Percentiles rank a stretch among this genome's conserved stretches.
Conservation (phyloP, 257 asterid species). For the Jasminum sambac region DNA sequence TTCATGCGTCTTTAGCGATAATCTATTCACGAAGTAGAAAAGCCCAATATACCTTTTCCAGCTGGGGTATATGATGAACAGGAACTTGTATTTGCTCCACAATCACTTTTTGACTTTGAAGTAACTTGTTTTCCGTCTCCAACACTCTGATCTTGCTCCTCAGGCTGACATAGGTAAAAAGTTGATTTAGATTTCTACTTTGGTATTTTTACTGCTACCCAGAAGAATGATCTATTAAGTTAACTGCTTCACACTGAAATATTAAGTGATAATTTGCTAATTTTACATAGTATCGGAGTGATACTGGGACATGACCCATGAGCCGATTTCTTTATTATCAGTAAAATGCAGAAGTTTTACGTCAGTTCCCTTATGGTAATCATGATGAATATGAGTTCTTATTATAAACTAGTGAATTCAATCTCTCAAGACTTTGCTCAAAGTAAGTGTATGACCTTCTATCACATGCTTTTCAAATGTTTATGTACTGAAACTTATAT, state of each 20-base stretch:
- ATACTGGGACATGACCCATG: not conserved
- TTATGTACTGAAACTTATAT: conserved; percentile 10
- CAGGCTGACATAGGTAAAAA: conserved; percentile 46
- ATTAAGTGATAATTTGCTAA: conserved; percentile 1
- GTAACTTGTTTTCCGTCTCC: conserved; percentile 72
- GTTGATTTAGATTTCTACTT: conserved; percentile 22
- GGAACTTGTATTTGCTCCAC: conserved; percentile 49
- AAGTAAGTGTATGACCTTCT: conserved; percentile 6
- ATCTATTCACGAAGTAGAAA: conserved; percentile 10
- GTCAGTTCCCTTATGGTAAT: not conserved
- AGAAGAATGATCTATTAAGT: conserved; percentile 15
- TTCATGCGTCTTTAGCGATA: conserved; percentile 13
- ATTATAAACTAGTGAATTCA: conserved; percentile 3
- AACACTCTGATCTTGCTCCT: conserved; percentile 60
- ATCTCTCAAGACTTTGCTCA: not conserved
- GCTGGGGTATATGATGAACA: conserved; percentile 34
- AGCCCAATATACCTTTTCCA: conserved; percentile 45
- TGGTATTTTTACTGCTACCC: conserved; percentile 15
- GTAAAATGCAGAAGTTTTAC: not conserved
- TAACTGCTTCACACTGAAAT: conserved; percentile 16
- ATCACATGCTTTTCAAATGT: conserved; percentile 19
- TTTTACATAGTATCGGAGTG: conserved; percentile 12
- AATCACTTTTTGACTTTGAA: conserved; percentile 50
- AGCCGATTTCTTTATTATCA: not conserved
- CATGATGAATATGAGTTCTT: not conserved